These are phyloP conservation scores for Diaporthe sp. DNA, from an alignment of 2,329 filamentous ascomycete species.

Conservation along the genomic window DNA sequence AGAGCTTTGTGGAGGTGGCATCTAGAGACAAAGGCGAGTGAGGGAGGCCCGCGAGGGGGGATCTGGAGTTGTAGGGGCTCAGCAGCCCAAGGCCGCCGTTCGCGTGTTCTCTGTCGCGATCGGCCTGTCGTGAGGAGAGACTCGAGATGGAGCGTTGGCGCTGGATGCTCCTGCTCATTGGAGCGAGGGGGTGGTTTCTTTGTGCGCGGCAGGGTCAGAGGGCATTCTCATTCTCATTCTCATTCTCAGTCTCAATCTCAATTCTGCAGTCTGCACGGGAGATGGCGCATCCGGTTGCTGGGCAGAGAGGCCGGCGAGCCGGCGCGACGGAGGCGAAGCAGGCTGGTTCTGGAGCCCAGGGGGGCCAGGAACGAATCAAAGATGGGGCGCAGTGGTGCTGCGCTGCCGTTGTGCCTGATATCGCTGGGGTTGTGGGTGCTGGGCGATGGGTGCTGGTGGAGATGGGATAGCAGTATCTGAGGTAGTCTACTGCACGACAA, in stretches of 20 bases:
- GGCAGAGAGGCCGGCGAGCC: constrained; percentile 24
- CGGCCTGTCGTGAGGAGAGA: constrained; percentile 40
- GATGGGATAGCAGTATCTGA: constrained; percentile 11
- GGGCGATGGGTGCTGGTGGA: constrained; percentile 14
- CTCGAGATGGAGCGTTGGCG: constrained; percentile 44
- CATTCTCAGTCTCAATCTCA: neutral
- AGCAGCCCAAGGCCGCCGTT: constrained; percentile 40
- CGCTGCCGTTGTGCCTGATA: neutral
- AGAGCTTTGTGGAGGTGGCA: constrained; percentile 37
- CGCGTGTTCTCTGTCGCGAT: constrained; percentile 40
- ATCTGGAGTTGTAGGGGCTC: constrained; percentile 42
- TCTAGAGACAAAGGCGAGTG: constrained; percentile 39
- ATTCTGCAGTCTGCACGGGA: neutral
- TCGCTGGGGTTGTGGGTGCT: neutral
- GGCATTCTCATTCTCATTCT: constrained; percentile 25
- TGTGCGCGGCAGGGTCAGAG: constrained; percentile 21
- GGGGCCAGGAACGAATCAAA: neutral
- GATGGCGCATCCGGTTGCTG: constrained; percentile 26
- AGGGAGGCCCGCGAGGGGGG: constrained; percentile 41
- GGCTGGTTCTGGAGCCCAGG: constrained; percentile 13
- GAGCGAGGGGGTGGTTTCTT: constrained; percentile 35
- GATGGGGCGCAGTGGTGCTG: constrained; percentile 12
- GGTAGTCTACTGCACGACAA: constrained; percentile 24
- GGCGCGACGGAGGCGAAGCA: constrained; percentile 22
- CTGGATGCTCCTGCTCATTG: constrained; percentile 42